Base-by-base conservation (phyloP, 2,329 filamentous ascomycete species). In the Huntiella decipiens region DNA sequence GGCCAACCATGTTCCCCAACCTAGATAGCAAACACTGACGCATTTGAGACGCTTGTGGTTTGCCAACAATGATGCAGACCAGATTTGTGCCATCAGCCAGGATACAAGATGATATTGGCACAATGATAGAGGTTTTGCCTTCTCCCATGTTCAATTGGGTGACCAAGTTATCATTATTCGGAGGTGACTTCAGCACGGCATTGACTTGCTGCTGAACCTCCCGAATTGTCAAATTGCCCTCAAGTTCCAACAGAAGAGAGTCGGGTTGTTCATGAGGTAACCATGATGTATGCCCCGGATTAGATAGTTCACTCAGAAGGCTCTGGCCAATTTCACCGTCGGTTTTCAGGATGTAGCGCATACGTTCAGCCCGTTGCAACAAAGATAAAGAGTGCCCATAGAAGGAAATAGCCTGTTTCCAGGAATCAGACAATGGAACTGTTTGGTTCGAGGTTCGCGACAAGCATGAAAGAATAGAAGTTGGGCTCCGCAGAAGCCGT, bases 101-200 rank as follows among this genome's bases (percentile, higher is more conserved):
- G 0, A 62, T 57, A 0, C 69, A 59, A 0, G 71, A 70, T 0
- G 79, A 68, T 33, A 81, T 75, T 0, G 78, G 79, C 0, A 79
- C 65, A 42, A 86, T 82, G 1, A 82, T 71, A 0, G 77, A 79
- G 0, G 74, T 75, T 51, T 82, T 83, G 0, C 78, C 79, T 53
- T 80, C 70, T 0, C 79, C 79, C 77, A 83, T 83, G 51, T 80
- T 81, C 2, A 83, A 56, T 53, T 82, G 76, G 61, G 81, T 68
- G 0, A 77, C 67, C 0, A 65, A 56, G 51, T 77, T 80, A 0
- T 54, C 19, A 0, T 53, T 56, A 0, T 54, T 54, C 0, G 55
- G 52, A 0, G 67, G 66, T 0, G 53, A 43, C 3, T 65, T 68
- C 71, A 84, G 82, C 16, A 67, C 54, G 0, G 47, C 39, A 0